phyloP scores from a whole-genome alignment of 2,329 filamentous ascomycete species.

The Pezicula radicicola region DNA sequence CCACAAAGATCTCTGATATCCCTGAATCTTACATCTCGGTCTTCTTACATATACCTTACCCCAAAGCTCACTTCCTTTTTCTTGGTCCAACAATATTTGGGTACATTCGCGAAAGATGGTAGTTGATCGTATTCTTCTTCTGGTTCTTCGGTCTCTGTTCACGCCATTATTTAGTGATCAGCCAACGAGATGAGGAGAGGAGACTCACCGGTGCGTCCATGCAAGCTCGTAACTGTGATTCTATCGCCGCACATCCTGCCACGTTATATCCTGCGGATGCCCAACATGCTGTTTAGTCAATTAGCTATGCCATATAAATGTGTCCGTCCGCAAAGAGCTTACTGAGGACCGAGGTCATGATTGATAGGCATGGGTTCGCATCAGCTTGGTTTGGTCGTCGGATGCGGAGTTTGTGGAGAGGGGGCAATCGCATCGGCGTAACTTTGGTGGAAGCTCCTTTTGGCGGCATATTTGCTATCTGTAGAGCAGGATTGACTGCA shows the following conservation, averaged over 20 bases:
- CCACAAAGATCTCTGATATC: not conserved
- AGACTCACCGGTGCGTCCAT: conserved; percentile 76
- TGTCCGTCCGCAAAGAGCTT: conserved; percentile 26
- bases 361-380: conserved; percentile 60
- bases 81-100: conserved; percentile 68
- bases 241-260: conserved; percentile 54
- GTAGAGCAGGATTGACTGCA: not conserved
- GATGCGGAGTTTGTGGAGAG: conserved; percentile 61
- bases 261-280: conserved; percentile 71
- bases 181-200: not conserved
- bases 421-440: conserved; percentile 43
- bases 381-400: conserved; percentile 60
- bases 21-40: too few relatives aligned
- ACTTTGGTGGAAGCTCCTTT: conserved; percentile 27
- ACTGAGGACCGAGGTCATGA: conserved; percentile 68
- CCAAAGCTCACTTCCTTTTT: conserved; percentile 53
- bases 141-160: conserved; percentile 49
- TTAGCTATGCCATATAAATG: conserved; percentile 4
- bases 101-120: conserved; percentile 78
- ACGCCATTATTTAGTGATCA: not conserved
- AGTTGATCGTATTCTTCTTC: conserved; percentile 83
- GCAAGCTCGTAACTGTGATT: conserved; percentile 59
- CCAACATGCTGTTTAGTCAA: conserved; percentile 65
- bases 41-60: too few relatives aligned
- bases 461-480: conserved; percentile 24